Conservation (phyloP, 164 flowering plant species). For the Aristolochia contorta region DNA sequence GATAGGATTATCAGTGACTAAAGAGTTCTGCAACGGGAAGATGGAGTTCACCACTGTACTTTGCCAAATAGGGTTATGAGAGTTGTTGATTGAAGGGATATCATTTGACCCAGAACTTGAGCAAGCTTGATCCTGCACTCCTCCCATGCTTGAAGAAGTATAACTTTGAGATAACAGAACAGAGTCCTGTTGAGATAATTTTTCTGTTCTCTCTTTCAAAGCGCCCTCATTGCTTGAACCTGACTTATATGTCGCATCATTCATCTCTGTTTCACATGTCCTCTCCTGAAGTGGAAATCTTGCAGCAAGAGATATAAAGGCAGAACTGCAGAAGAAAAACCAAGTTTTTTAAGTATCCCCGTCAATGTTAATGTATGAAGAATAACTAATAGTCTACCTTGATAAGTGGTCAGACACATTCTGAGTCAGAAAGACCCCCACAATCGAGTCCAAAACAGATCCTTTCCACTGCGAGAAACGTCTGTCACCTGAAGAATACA, state of each 20-base stretch:
- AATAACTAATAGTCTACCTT: conserved; percentile 23
- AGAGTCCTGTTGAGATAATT: not conserved
- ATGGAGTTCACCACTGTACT: too few relatives aligned
- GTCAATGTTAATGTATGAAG: too few relatives aligned
- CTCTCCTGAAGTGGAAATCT: conserved; percentile 25
- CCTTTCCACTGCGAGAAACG: conserved; percentile 49
- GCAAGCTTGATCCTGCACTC: not conserved
- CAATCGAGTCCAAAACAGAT: conserved; percentile 51
- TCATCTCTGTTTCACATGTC: conserved; percentile 3
- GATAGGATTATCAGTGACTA: too few relatives aligned
- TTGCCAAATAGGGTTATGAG: too few relatives aligned
- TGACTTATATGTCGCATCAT: not conserved
- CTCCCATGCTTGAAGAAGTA: not conserved
- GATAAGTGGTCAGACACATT: conserved; percentile 56
- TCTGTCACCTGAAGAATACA: conserved; percentile 35
- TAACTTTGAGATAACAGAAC: not conserved
- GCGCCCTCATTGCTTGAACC: not conserved
- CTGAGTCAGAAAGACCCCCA: conserved; percentile 58
- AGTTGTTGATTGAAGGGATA: too few relatives aligned
- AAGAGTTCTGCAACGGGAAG: too few relatives aligned
- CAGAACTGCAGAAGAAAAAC: conserved; percentile 29
- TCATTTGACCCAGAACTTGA: not conserved
- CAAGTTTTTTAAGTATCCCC: too few relatives aligned
- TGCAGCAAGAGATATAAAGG: conserved; percentile 42
- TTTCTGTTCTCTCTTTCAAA: not conserved